Evolutionary conservation across 352 stramenopile species (phyloP).

Genomic region (Globisporangium megalacanthum): DNA sequence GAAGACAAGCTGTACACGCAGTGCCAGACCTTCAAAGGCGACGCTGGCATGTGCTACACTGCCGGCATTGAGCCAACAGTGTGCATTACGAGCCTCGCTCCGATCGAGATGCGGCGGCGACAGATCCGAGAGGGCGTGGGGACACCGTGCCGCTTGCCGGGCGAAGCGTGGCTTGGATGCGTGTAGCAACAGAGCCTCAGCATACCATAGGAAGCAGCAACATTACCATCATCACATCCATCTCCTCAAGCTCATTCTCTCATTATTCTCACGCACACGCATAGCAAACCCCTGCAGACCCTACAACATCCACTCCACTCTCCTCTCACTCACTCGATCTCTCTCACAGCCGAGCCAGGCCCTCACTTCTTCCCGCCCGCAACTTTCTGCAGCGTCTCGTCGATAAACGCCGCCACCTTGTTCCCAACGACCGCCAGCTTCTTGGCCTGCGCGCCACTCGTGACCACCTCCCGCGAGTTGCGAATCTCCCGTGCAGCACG

Average conservation of each 20-base stretch:
- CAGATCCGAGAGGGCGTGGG: slow-evolving; percentile 22
- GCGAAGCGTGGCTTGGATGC: slow-evolving; percentile 26
- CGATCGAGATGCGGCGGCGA: slow-evolving; percentile 3
- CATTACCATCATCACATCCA: background rate
- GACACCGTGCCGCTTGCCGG: slow-evolving; percentile 10
- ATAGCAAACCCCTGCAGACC: background rate
- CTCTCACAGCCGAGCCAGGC: background rate
- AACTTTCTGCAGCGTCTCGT: slow-evolving; percentile 24
- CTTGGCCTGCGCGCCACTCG: slow-evolving; percentile 41
- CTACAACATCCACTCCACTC: background rate
- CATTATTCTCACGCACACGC: no score
- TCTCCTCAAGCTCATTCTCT: no score
- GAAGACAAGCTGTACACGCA: slow-evolving; percentile 5
- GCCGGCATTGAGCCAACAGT: slow-evolving; percentile 9
- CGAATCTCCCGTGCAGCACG: slow-evolving; percentile 53
- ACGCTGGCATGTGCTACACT: slow-evolving; percentile 21
- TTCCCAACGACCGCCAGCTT: slow-evolving; percentile 50
- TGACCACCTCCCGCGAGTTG: slow-evolving; percentile 40
- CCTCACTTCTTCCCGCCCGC: background rate
- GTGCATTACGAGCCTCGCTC: background rate
- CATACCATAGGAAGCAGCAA: background rate
- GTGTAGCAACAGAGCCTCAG: background rate
- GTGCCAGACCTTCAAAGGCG: background rate
- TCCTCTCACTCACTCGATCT: background rate
- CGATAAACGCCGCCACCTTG: slow-evolving; percentile 58